Base-by-base conservation (phyloP, 371 early-diverging fungal genomes). In the Sporodiniella umbellata region DNA sequence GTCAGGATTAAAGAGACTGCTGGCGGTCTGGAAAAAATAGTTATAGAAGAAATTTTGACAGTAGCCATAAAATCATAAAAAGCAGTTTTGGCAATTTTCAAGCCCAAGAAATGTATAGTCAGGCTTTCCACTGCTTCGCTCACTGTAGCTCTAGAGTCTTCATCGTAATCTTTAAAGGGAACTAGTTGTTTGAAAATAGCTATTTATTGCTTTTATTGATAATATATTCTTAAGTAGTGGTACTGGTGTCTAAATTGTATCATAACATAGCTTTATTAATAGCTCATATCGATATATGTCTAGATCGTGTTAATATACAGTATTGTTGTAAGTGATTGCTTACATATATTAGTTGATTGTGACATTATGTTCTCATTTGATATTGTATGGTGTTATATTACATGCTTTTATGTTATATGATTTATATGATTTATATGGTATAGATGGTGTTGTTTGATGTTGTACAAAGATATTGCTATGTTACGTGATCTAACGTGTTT, bases 61-160 rank as follows among this genome's bases (percentile, higher is more conserved):
- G 43, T 39, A 1, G 18, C 39, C 37, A 52, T 38, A 26, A 35
- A 45, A 17, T 37, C 45, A 44, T 44, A 30, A 28, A 48, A 33
- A n/a, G 48, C 25, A 38, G 2, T 48, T 25, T 48, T 48, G 35
- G 48, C 48, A 48, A 48, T 37, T 48, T 37, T 48, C 25, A 37
- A 37, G 48, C 23, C 37, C 48, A 33, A 23, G 25, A 37, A 39
- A 38, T 48, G 38, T 15, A 14, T 21, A 48, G 6, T 38, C 25
- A 38, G 39, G 19, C 40, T 48, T 48, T 48, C 26, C 30, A 39
- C 40, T 48, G 28, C 49, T 50, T 50, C 50, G 31, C 23, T 42
- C 33, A 42, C 50, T 40, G n/a, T 15, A 1, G 18, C 42, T 50
- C 50, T 50, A 50, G 42, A 31, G 21, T 22, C 50, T 42, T 42